phyloP scores from a whole-genome alignment of 2,329 filamentous ascomycete species.

The Aspergillaceae sp. region DNA sequence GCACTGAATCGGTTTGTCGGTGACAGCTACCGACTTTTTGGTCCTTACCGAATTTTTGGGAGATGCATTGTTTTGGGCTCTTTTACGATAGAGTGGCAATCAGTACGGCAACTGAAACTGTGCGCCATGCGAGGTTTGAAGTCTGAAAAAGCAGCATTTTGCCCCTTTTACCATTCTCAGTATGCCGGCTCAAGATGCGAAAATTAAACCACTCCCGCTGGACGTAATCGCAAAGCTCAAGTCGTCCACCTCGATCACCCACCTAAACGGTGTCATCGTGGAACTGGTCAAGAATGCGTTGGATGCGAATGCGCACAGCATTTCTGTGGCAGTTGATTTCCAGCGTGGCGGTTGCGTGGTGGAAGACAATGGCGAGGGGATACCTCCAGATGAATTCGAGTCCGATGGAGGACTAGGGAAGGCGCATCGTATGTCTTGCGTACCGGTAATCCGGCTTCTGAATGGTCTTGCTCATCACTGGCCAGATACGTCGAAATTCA shows the following conservation, averaged over 20 bases:
- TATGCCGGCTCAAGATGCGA: conserved; percentile 19
- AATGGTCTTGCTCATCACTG: not conserved
- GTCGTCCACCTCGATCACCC: conserved; percentile 72
- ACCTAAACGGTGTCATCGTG: conserved; percentile 60
- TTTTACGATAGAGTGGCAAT: not conserved
- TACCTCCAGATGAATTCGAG: conserved; percentile 63
- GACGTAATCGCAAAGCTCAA: conserved; percentile 70
- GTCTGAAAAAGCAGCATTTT: not conserved
- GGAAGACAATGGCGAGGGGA: conserved; percentile 78
- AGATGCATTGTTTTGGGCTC: not conserved
- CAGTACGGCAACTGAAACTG: not conserved
- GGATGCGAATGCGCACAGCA: conserved; percentile 63
- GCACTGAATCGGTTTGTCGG: not conserved
- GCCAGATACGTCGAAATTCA: conserved; percentile 70
- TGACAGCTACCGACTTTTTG: not conserved
- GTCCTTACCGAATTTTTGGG: not conserved
- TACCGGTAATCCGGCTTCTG: not conserved
- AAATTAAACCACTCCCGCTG: conserved; percentile 61
- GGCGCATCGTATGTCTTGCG: conserved; percentile 51
- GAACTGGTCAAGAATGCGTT: conserved; percentile 76
- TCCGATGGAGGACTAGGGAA: conserved; percentile 62
- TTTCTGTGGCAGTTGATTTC: conserved; percentile 68
- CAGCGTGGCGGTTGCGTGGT: conserved; percentile 65
- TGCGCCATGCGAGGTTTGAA: not conserved
- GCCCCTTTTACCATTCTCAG: not conserved